Conservation (phyloP, 2,329 filamentous ascomycete genomes). For the Aureobasidium melanogenum region DNA sequence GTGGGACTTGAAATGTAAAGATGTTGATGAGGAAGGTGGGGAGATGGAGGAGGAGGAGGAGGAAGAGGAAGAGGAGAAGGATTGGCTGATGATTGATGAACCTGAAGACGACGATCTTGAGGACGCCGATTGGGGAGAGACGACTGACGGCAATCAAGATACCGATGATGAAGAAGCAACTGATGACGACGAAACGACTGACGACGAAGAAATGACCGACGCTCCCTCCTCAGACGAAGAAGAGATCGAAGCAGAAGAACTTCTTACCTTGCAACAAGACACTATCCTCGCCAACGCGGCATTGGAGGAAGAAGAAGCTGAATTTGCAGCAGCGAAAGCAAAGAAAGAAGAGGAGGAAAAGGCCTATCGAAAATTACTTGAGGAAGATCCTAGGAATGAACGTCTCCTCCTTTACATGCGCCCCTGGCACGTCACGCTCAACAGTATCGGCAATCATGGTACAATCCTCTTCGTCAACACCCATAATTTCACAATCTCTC, state of each 20-base stretch:
- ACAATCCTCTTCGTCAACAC: conserved; percentile 8
- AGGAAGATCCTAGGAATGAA: background rate
- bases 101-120: background rate
- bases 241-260: background rate
- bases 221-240: background rate
- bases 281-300: background rate
- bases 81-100: background rate
- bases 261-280: background rate
- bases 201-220: background rate
- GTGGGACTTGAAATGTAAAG: background rate
- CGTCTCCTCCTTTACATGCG: conserved; percentile 3
- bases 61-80: background rate
- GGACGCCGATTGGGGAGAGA: background rate
- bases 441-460: conserved; percentile 7
- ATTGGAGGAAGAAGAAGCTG: background rate
- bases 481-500: background rate
- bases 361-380: background rate
- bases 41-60: background rate
- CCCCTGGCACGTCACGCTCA: conserved; percentile 5
- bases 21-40: background rate
- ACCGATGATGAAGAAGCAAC: too few relatives aligned
- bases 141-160: too few relatives aligned
- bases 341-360: background rate
- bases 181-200: too few relatives aligned
- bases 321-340: background rate